Percentiles rank a stretch among this genome's conserved stretches.
phyloP scores from a whole-genome alignment of 2,329 filamentous ascomycete genomes.

The Sporothrix dimorphospora region DNA sequence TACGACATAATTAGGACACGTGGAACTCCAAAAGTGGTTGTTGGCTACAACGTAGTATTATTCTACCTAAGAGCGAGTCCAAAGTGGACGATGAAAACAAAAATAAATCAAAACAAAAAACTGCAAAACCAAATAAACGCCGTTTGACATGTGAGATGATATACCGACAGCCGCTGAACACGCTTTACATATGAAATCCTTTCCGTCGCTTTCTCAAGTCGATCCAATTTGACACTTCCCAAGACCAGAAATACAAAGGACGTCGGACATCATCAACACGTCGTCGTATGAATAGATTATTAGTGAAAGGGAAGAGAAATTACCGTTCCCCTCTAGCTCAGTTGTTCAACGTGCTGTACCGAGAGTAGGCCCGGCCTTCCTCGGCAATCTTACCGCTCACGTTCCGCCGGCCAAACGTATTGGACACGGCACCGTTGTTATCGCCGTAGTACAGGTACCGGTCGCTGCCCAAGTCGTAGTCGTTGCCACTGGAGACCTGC shows the following conservation, averaged over 20 bases:
- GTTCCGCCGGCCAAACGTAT: slow-evolving; percentile 54
- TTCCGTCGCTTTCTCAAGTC: neutral
- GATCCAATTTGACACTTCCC: slow-evolving; percentile 1
- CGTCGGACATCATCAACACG: neutral
- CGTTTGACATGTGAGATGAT: slow-evolving; percentile 13
- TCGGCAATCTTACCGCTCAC: slow-evolving; percentile 76
- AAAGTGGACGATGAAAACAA: slow-evolving; percentile 9
- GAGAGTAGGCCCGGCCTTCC: slow-evolving; percentile 57
- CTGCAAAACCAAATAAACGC: slow-evolving; percentile 10
- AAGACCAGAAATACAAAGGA: neutral
- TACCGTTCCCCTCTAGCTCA: neutral
- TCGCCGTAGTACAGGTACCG: slow-evolving; percentile 34
- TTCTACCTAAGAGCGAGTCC: slow-evolving; percentile 21
- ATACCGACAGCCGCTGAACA: neutral
- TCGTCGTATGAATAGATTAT: slow-evolving; percentile 17
- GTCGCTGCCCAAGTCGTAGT: slow-evolving; percentile 47
- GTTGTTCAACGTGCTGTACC: slow-evolving; percentile 34
- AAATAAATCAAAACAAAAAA: slow-evolving; percentile 3
- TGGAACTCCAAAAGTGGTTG: neutral
- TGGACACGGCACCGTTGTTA: neutral
- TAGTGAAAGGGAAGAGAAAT: neutral
- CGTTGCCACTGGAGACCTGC: slow-evolving; percentile 63
- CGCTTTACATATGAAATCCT: neutral
- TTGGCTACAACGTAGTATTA: slow-evolving; percentile 9
- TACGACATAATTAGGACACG: neutral